Base-by-base conservation (phyloP, 805 yeast species). In the Cyberlindnera mrakii region DNA sequence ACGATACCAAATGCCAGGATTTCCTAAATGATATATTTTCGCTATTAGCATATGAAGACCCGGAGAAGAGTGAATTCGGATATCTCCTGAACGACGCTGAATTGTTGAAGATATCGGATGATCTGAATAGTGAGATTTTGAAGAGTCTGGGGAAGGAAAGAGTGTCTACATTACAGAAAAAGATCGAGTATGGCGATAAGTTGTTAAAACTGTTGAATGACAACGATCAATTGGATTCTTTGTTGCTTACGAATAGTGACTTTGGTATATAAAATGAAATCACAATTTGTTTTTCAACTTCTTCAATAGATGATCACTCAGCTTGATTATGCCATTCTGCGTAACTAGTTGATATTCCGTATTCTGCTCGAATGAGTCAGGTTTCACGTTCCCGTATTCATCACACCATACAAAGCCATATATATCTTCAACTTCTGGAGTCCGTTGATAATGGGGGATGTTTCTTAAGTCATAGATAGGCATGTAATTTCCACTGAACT, bases 401-500 rank as follows among this genome's bases (percentile, higher is more conserved):
- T 74, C 74, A 3, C 85, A 83, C 48, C 72, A 71, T 9, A 85
- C 80, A 53, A 80, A 82, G 1, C 95, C 95, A 40, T 78, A 67
- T 2, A 79, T 77, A 51, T 82, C 84, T 47, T 82, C 86, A 8
- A 82, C 74, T 17, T 80, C 84, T 1, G 91, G 87, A 13, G 72
- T 74, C 50, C 93, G 68, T 30, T 82, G 82, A 47, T 74, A 77
- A 18, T 73, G 65, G 1, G 91, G 88, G 1, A 77, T 7, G 37
- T 71, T 75, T 45, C 93, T 69, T 47, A 81, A 68, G 57, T 85
- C 95, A 51, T 76, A 82, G 35, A 86, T 74, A 7, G 89, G 87
- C 82, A 83, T 76, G 58, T 64, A 79, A 0, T 73, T 64, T 17
- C 66, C 66, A 13, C 74, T 74, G 49, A 74, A 75, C 31, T 70